Evolutionary conservation across 345 rosid species (phyloP).

Genomic region (Pistacia atlantica): DNA sequence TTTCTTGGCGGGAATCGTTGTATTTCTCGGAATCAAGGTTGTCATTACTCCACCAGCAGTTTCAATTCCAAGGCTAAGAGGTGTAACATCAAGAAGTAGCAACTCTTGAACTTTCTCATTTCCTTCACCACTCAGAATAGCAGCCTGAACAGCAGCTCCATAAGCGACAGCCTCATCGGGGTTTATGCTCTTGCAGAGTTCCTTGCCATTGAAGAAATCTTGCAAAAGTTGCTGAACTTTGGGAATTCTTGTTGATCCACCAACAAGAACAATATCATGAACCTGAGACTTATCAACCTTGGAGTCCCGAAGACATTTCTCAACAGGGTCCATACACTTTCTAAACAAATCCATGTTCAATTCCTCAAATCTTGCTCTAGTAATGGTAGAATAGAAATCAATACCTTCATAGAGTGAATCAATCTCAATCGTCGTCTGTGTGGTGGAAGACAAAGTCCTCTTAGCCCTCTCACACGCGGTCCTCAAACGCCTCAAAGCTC

Average conservation of each 20-base stretch:
- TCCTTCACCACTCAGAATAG: constrained; percentile 31
- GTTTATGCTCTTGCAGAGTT: constrained; percentile 41
- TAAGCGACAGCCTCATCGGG: constrained; percentile 36
- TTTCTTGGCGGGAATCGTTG: constrained; percentile 36
- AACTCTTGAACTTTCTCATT: constrained; percentile 37
- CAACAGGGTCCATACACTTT: constrained; percentile 39
- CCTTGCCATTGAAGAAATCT: constrained; percentile 33
- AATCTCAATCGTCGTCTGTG: constrained; percentile 39
- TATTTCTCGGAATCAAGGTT: constrained; percentile 35
- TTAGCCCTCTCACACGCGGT: constrained; percentile 40
- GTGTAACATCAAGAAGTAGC: constrained; percentile 36
- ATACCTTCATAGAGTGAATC: constrained; percentile 35
- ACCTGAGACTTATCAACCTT: constrained; percentile 30
- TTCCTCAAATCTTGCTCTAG: constrained; percentile 38
- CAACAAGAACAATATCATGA: constrained; percentile 29
- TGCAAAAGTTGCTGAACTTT: constrained; percentile 35
- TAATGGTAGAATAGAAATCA: constrained; percentile 38
- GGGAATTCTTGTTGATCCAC: constrained; percentile 34
- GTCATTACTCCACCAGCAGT: constrained; percentile 40
- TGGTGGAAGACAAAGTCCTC: constrained; percentile 34
- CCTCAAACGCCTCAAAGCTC: constrained; percentile 37
- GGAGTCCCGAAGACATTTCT: constrained; percentile 37
- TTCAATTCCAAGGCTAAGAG: constrained; percentile 41
- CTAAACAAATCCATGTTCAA: constrained; percentile 39
- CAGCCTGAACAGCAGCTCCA: constrained; percentile 37